These are phyloP conservation scores for Isabelozyma pseudorhagii DNA, from an alignment of 805 yeast species.

Conservation along the genomic window DNA sequence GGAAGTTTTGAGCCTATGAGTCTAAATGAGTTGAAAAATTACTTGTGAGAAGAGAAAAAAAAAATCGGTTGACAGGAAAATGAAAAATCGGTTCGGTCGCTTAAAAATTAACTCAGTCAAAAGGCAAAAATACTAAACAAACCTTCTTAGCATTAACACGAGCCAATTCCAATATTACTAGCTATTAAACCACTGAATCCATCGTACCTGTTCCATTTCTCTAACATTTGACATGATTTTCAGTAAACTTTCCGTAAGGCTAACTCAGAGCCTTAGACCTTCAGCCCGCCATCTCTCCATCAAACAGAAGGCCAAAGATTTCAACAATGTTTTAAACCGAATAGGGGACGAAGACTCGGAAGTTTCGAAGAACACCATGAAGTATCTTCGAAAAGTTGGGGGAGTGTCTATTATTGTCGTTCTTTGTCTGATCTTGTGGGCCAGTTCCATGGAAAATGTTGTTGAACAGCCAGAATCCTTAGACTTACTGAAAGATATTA, in stretches of 20 bases:
- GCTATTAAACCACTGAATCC: too few relatives aligned
- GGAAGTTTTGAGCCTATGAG: slow-evolving; percentile 42
- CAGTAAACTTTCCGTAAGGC: too few relatives aligned
- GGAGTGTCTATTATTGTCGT: slow-evolving; percentile 23
- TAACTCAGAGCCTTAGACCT: too few relatives aligned
- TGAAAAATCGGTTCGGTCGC: too few relatives aligned
- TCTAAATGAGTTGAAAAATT: slow-evolving; percentile 21
- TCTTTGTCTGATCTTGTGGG: slow-evolving; percentile 24
- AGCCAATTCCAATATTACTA: too few relatives aligned
- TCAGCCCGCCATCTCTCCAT: slow-evolving; percentile 7
- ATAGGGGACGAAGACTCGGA: slow-evolving; percentile 31
- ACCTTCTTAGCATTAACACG: too few relatives aligned
- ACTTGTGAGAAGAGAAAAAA: neutral
- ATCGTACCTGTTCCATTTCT: too few relatives aligned
- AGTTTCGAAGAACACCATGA: slow-evolving; percentile 27
- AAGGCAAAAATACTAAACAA: too few relatives aligned
- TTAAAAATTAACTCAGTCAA: too few relatives aligned
- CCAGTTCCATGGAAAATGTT: slow-evolving; percentile 15
- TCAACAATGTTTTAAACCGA: slow-evolving; percentile 22
- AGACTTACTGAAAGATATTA: neutral
- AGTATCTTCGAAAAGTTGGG: slow-evolving; percentile 19
- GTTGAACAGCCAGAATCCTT: slow-evolving; percentile 4
- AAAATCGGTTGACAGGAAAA: too few relatives aligned
- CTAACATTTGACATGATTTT: too few relatives aligned
- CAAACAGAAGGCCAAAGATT: slow-evolving; percentile 12